Evolutionary conservation across 768 basidiomycete species (phyloP), one percentile per base, ranked within the genome.

Genomic region (Coprinopsis marcescibilis): DNA sequence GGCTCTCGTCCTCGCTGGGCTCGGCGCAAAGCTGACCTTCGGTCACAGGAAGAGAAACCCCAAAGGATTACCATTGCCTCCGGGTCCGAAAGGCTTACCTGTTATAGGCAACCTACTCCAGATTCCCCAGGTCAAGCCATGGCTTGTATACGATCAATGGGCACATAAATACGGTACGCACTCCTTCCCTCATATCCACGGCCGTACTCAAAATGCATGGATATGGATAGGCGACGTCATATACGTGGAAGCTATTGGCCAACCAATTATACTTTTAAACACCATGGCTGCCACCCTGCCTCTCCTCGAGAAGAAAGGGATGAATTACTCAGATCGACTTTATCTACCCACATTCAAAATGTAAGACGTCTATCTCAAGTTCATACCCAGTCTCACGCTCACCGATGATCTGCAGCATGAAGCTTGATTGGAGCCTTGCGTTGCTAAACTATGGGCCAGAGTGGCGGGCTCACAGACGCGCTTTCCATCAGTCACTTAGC

Each of bases 311-410:
- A 58, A 57, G 45, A 53, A 57, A 17, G 57, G 60, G 8, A 55
- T 59, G 5, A 59, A 59, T 2, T 65, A 65, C 41, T 65, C 61
- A 1, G 60, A 61, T 39, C 25, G 52, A 29, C 58, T 60, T 14
- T 17, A 24, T 14, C 52, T 58, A n/a, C 38, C 50, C 30, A 42
- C 60, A 13, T 32, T 51, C 34, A 59, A 60, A 24, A 27, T 57
- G 57, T 60, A 32, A 13, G 55, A 24, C n/a, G n/a, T n/a, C n/a
- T n/a, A n/a, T n/a, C n/a, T n/a, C n/a, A n/a, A n/a, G n/a, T n/a
- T n/a, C n/a, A 5, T 29, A 37, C 35, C 6, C 35, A 33, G 6
- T 11, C 11, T 12, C n/a, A 7, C 17, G 3, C 27, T 36, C 17
- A 3, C 26, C 13, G 19, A 8, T 29, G 8, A 24, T 24, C 3